Evolutionary conservation across 768 basidiomycete species (phyloP), one percentile per base, ranked within the genome.

Genomic region (Tubosaeta sp.): DNA sequence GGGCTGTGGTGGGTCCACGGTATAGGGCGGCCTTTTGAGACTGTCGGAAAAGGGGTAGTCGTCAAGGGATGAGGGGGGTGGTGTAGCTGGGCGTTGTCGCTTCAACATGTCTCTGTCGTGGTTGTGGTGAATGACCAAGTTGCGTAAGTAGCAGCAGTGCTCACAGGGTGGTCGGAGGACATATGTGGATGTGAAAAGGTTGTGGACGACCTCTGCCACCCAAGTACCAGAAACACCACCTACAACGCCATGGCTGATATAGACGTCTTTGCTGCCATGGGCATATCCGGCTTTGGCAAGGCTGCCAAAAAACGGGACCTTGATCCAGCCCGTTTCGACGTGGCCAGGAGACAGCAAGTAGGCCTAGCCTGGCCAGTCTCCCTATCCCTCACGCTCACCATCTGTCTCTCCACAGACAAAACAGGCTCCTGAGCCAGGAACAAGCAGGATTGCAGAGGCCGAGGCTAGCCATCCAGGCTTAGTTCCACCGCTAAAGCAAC

Each of bases 201-300:
- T 19, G 53, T 35, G 50, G 50, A 32, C 32, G 57, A 57, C 63
- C 46, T 54, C 51, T 50, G 61, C 58, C 61, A 64, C 64, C 48
- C 11, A 17, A 26, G 41, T 17, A 19, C 14, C 49, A 34, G 8
- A 35, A 16, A 41, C 47, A 9, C 54, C 44, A 57, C 45, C 43
- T 22, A 45, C 53, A 33, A 41, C 59, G 51, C 41, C n/a, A 81
- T 81, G 80, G 68, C 68, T 25, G 81, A 84, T 68, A 76, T 77
- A 72, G 88, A 91, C 55, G 71, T 91, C 17, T 78, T 91, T 61
- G 83, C 86, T 2, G 81, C 85, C 11, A 91, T 94, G 86, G 91
- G 91, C 6, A 88, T 93, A 51, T 61, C 82, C 61, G 87, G 87
- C 22, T 94, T 94, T 64, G 91, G 91, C 25, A 93, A 91, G 71